Percentiles rank a stretch among this genome's conserved stretches.
phyloP scores from a whole-genome alignment of 129 eudicot species.

The Sambucus nigra region DNA sequence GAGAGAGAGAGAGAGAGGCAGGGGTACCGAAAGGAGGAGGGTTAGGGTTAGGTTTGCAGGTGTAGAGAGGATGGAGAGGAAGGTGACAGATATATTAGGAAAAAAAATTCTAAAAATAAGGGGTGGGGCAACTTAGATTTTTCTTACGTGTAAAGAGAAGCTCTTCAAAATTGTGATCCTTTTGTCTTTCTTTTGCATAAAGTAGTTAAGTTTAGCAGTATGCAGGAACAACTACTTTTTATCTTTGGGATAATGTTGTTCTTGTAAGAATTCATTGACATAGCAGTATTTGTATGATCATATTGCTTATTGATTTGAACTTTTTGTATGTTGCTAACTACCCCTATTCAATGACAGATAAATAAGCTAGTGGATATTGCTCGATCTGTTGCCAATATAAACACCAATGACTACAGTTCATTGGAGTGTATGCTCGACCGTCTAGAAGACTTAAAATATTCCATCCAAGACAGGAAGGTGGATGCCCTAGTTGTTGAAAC shows the following conservation, averaged over 20 bases:
- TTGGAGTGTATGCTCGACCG: constrained; percentile 66
- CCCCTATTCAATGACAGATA: constrained; percentile 50
- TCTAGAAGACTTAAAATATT: constrained; percentile 78
- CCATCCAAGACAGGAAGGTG: constrained; percentile 88
- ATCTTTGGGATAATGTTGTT: not conserved
- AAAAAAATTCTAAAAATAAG: too few relatives aligned
- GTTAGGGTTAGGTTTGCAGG: too few relatives aligned
- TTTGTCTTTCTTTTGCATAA: too few relatives aligned
- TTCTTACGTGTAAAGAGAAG: too few relatives aligned
- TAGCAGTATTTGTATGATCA: not conserved
- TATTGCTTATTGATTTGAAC: not conserved
- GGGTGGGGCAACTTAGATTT: too few relatives aligned
- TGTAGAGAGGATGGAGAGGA: too few relatives aligned
- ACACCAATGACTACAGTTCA: constrained; percentile 65
- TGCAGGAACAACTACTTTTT: not conserved
- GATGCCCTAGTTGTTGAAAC: constrained; percentile 99
- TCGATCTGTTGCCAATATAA: constrained; percentile 57
- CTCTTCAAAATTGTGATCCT: too few relatives aligned
- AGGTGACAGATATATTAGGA: too few relatives aligned
- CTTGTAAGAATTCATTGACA: too few relatives aligned
- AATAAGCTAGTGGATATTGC: constrained; percentile 82
- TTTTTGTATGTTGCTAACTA: constrained; percentile 18
- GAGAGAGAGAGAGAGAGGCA: too few relatives aligned
- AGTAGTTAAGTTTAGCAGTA: too few relatives aligned
- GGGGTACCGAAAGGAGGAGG: too few relatives aligned